phyloP scores from a whole-genome alignment of 208 protist species.

The Entamoeba invadens region DNA sequence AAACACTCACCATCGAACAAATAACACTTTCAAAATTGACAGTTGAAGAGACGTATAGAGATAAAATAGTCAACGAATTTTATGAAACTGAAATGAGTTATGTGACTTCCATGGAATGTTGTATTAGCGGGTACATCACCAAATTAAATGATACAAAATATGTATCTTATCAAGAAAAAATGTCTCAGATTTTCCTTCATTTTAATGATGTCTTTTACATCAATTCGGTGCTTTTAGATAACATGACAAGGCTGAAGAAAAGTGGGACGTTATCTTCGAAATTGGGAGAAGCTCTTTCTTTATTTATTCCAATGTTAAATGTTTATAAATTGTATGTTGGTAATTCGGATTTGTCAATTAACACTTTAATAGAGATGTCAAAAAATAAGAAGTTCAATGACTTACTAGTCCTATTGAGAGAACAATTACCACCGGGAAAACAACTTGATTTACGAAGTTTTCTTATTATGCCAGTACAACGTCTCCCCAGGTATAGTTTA shows the following conservation, averaged over 20 bases:
- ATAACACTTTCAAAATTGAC: too few species aligned
- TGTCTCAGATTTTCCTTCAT: neutral
- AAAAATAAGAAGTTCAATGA: neutral
- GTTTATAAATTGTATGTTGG: neutral
- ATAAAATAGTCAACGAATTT: neutral
- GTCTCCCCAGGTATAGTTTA: neutral
- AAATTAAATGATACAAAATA: neutral
- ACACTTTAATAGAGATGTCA: neutral
- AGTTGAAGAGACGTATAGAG: neutral
- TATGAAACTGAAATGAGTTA: neutral
- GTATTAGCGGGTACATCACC: neutral
- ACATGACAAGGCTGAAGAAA: neutral
- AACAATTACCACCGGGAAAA: neutral
- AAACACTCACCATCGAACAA: too few species aligned
- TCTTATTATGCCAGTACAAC: neutral
- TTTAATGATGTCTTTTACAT: neutral
- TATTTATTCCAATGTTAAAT: neutral
- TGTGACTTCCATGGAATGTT: neutral
- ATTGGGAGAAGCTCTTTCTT: neutral
- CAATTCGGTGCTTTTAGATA: neutral
- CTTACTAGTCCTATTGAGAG: neutral
- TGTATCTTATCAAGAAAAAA: neutral
- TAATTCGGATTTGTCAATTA: neutral
- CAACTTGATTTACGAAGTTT: neutral
- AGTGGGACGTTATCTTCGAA: neutral